Percentiles rank a stretch among this genome's conserved stretches.
These are phyloP conservation scores for Apiospora aurea DNA, from an alignment of 2,329 filamentous ascomycete species.

Conservation along the genomic window DNA sequence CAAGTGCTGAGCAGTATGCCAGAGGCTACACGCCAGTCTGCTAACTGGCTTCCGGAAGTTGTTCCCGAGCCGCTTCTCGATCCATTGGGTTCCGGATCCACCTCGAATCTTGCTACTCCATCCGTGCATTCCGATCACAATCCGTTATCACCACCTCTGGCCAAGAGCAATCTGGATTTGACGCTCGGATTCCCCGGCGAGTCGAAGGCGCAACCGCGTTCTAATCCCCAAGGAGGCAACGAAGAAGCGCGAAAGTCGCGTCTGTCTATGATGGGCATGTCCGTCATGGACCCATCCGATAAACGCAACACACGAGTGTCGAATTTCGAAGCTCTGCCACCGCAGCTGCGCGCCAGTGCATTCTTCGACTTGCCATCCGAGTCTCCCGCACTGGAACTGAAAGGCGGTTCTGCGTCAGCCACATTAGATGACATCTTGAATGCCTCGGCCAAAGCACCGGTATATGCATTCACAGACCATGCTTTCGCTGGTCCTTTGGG, in stretches of 20 bases:
- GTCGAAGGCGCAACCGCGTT: neutral
- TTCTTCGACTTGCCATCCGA: slow-evolving; percentile 80
- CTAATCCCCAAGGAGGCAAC: slow-evolving; percentile 19
- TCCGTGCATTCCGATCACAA: slow-evolving; percentile 19
- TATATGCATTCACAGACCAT: slow-evolving; percentile 91
- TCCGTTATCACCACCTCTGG: slow-evolving; percentile 4
- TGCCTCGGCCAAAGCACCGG: slow-evolving; percentile 85
- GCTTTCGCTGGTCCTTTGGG: slow-evolving; percentile 80
- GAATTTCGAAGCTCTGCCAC: slow-evolving; percentile 67
- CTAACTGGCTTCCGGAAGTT: slow-evolving; percentile 41
- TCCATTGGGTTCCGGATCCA: slow-evolving; percentile 40
- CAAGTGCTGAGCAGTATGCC: slow-evolving; percentile 73
- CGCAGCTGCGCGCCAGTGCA: slow-evolving; percentile 87
- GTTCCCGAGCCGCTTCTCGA: slow-evolving; percentile 40
- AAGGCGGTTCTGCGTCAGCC: slow-evolving; percentile 83
- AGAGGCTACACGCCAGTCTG: slow-evolving; percentile 46
- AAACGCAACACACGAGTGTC: slow-evolving; percentile 48
- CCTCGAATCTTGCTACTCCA: slow-evolving; percentile 28
- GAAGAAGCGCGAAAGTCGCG: slow-evolving; percentile 43
- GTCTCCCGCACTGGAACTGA: slow-evolving; percentile 60
- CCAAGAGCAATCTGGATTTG: slow-evolving; percentile 8
- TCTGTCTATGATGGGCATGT: slow-evolving; percentile 41
- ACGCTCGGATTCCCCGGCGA: neutral
- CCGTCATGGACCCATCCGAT: slow-evolving; percentile 32
- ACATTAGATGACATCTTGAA: slow-evolving; percentile 93